These are phyloP conservation scores for Ceratocystis papillata DNA, from an alignment of 2,329 filamentous ascomycete species.

Conservation along the genomic window DNA sequence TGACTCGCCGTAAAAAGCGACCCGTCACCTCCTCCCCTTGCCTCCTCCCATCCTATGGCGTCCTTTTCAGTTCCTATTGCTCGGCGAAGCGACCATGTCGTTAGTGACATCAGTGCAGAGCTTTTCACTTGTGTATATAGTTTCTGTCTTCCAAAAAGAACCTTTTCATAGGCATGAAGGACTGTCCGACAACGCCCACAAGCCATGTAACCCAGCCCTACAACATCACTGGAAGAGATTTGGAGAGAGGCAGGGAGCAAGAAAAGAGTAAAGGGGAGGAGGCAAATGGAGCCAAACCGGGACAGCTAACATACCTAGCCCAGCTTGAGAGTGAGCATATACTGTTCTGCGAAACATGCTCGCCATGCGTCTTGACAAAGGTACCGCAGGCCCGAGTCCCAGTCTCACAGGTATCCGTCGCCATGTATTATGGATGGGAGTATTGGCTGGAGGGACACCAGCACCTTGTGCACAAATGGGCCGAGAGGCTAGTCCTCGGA, in stretches of 20 bases:
- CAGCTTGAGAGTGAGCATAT: too few species aligned
- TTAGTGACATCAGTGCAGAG: background rate
- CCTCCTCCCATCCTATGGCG: background rate
- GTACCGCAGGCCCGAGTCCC: too few species aligned
- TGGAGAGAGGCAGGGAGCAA: background rate
- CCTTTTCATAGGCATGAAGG: background rate
- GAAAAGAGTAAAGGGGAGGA: background rate
- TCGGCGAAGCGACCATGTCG: background rate
- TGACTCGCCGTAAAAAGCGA: background rate
- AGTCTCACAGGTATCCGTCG: too few species aligned
- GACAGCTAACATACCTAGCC: background rate
- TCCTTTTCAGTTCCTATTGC: background rate
- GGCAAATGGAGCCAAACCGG: background rate
- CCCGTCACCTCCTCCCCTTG: background rate
- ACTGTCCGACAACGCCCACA: background rate
- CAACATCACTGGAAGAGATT: background rate
- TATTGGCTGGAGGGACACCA: too few species aligned
- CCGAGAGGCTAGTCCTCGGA: too few species aligned
- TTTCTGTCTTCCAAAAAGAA: background rate
- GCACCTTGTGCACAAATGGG: too few species aligned
- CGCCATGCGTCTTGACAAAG: too few species aligned
- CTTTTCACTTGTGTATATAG: background rate
- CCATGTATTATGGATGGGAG: too few species aligned
- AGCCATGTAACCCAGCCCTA: constrained; percentile 4
- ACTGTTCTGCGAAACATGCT: too few species aligned